Base-by-base conservation (phyloP, 352 stramenopile genomes). In the Achlya hypogyna region DNA sequence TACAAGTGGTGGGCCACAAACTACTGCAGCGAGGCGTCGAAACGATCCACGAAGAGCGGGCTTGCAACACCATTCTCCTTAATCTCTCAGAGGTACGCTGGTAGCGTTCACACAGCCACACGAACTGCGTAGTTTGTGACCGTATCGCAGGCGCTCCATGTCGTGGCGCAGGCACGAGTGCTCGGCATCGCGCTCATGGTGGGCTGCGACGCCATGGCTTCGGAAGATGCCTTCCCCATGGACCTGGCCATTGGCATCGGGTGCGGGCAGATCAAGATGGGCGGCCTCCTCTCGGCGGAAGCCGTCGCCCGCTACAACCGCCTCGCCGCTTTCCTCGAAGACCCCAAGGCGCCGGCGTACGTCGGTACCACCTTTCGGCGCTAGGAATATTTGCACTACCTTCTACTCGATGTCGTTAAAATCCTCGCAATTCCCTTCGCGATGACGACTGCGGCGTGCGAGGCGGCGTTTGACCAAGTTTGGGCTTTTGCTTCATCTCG, bases 221-320 rank as follows among this genome's bases (percentile, higher is more conserved):
- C 38, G 54, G 73, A 69, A 32, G 53, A 53, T 1, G 71, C 70
- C 8, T 74, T 92, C 54, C 64, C 88, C 0, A 69, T 69, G 0
- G 77, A 79, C 3, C 51, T 92, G 0, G 77, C 81, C 0, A 69
- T 89, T 23, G 81, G 80, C 1, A 28, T 77, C 12, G 80, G 81
- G 5, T 54, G 88, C 16, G 75, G 78, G 1, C 81, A 92, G 54
- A 75, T 92, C 68, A 88, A 89, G 65, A 88, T 92, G 35, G 83
- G 83, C 3, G 83, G 83, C 1, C 64, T 89, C 5, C 32, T 73
- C 1, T 62, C 74, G 5, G 70, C 71, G 1, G 80, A 85, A 1
- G 74, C 71, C 42, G 62, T 84, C 6, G 75, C 78, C 22, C 65
- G 76, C 35, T 90, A 92, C 72, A 87, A 86, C 32, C 72, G 82